phyloP scores from a whole-genome alignment of 108 stramenopile species.

The Skeletonema tropicum region DNA sequence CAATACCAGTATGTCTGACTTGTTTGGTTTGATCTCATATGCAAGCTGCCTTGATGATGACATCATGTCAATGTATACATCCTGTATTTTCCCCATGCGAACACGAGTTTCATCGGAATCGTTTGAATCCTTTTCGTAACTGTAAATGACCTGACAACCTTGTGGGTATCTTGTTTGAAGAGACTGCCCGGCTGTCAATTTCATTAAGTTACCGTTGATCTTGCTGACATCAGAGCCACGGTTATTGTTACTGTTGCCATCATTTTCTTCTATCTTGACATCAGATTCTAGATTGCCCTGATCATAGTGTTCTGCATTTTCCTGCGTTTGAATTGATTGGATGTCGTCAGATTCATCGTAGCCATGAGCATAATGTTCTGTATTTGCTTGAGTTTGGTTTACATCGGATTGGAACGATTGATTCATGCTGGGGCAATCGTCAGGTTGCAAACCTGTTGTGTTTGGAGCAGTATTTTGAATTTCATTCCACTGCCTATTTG shows the following conservation, averaged over 20 bases:
- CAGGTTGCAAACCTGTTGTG: background rate
- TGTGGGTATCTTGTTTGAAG: background rate
- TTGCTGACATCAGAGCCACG: background rate
- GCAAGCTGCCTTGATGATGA: background rate
- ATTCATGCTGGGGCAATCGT: background rate
- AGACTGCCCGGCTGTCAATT: background rate
- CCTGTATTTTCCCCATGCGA: background rate
- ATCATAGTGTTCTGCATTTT: background rate
- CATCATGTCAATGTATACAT: background rate
- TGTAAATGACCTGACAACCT: background rate
- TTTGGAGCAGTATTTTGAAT: background rate
- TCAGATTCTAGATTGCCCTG: background rate
- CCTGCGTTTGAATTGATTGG: too few relatives aligned
- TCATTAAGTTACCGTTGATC: background rate
- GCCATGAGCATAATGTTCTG: background rate
- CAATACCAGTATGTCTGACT: background rate
- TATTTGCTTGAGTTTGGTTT: background rate
- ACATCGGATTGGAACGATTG: too few relatives aligned
- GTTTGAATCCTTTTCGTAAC: background rate
- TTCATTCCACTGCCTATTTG: too few relatives aligned
- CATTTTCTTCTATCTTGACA: background rate
- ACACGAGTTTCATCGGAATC: background rate
- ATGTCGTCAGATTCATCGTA: background rate
- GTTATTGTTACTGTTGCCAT: background rate
- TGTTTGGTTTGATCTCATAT: background rate